Evolutionary conservation across 106 monocot genomes (phyloP).

Genomic region (Dioscorea alata): DNA sequence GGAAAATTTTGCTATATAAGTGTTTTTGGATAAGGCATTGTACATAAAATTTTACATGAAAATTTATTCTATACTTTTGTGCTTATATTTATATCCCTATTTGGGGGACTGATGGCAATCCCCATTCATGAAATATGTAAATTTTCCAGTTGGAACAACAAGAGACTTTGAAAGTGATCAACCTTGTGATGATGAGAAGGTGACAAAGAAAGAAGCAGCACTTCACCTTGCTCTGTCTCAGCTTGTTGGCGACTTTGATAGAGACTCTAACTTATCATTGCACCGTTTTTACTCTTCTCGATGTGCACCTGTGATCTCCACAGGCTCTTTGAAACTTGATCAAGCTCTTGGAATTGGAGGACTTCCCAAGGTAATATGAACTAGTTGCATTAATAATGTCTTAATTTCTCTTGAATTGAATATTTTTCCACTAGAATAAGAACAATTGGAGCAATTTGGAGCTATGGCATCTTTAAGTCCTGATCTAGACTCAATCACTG

Average conservation of each 20-base stretch:
- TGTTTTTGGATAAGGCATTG: too few species aligned
- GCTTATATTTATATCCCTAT: too few species aligned
- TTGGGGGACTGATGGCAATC: too few species aligned
- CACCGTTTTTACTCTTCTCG: constrained; percentile 47
- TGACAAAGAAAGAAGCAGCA: constrained; percentile 39
- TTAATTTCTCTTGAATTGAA: too few species aligned
- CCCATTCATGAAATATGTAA: neutral
- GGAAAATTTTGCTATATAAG: too few species aligned
- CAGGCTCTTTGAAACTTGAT: constrained; percentile 92
- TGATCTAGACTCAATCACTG: too few species aligned
- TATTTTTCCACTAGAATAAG: too few species aligned
- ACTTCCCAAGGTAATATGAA: constrained; percentile 64
- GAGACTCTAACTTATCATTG: constrained; percentile 72
- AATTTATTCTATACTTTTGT: too few species aligned
- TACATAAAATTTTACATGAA: too few species aligned
- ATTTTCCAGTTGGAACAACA: constrained; percentile 37
- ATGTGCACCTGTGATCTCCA: constrained; percentile 46
- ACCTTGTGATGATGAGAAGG: constrained; percentile 32
- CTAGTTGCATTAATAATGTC: too few species aligned
- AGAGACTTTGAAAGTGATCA: constrained; percentile 65
- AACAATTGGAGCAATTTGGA: too few species aligned
- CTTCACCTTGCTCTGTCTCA: constrained; percentile 71
- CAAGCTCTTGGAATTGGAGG: constrained; percentile 84
- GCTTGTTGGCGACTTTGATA: constrained; percentile 72
- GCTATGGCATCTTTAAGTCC: too few species aligned